Conservation (phyloP, 768 basidiomycete species). For the Amanita phalloides region DNA sequence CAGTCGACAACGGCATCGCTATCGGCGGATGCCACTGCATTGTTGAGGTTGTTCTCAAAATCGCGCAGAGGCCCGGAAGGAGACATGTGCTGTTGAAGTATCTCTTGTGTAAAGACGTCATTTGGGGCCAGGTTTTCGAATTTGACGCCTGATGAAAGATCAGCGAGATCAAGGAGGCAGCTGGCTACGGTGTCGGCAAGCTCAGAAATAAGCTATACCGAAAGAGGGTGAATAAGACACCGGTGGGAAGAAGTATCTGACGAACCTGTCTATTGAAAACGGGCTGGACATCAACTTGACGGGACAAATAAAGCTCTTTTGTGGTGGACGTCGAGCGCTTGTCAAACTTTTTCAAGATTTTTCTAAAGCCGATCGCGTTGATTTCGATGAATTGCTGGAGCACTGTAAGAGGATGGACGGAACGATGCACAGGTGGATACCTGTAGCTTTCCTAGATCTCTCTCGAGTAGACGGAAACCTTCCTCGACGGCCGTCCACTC, state of each 20-base stretch:
- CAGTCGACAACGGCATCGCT: constrained; percentile 54
- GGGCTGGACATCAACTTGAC: constrained; percentile 98
- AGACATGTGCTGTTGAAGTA: constrained; percentile 48
- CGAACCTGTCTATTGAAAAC: constrained; percentile 90
- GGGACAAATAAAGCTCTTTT: constrained; percentile 92
- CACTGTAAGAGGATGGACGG: neutral
- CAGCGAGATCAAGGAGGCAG: constrained; percentile 69
- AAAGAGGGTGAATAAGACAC: constrained; percentile 2
- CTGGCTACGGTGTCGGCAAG: constrained; percentile 86
- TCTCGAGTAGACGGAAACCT: constrained; percentile 87
- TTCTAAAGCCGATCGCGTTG: constrained; percentile 93
- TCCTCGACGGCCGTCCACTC: constrained; percentile 97
- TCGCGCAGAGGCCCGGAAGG: constrained; percentile 74
- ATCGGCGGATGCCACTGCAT: constrained; percentile 59
- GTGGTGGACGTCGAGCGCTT: constrained; percentile 91
- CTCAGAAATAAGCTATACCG: constrained; percentile 77
- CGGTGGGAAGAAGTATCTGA: constrained; percentile 5
- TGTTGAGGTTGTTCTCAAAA: constrained; percentile 78
- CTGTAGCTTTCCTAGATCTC: constrained; percentile 92
- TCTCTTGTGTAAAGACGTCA: constrained; percentile 66
- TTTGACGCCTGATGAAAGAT: constrained; percentile 62
- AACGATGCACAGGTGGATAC: constrained; percentile 28
- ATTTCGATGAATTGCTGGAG: constrained; percentile 91
- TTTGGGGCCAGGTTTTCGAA: constrained; percentile 73
- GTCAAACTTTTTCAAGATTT: constrained; percentile 98